These are phyloP conservation scores for Vinca major DNA, from an alignment of 305 asterid genomes.

Conservation along the genomic window DNA sequence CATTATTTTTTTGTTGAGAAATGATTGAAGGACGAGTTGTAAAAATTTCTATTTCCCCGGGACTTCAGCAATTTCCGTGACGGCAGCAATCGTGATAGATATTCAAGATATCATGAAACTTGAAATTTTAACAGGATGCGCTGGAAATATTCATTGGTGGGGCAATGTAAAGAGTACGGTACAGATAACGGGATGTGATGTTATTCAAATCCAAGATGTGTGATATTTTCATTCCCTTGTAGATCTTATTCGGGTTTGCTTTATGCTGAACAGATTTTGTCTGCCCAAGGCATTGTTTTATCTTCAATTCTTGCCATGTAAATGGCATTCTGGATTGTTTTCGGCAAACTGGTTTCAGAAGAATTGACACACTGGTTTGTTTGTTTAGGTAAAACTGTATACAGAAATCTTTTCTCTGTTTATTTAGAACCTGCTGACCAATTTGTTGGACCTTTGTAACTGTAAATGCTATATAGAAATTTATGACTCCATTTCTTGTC, in stretches of 20 bases:
- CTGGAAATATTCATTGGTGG: background rate
- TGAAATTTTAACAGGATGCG: background rate
- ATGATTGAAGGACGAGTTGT: background rate
- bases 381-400: constrained; percentile 1
- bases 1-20: background rate
- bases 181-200: background rate
- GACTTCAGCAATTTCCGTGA: background rate
- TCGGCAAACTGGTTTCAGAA: background rate
- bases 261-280: background rate
- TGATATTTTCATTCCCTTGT: background rate
- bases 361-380: background rate
- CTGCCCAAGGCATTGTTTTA: background rate
- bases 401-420: background rate
- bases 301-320: constrained; percentile 3
- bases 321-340: background rate
- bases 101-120: background rate
- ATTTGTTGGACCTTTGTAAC: constrained; percentile 1
- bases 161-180: background rate
- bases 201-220: background rate
- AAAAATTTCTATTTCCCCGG: background rate
- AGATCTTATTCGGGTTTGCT: background rate
- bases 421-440: background rate
- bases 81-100: background rate
- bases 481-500: background rate
- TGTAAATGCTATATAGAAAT: constrained; percentile 6